These are phyloP conservation scores for Kwoniella sp. DNA, from an alignment of 768 basidiomycete species.

Conservation along the genomic window DNA sequence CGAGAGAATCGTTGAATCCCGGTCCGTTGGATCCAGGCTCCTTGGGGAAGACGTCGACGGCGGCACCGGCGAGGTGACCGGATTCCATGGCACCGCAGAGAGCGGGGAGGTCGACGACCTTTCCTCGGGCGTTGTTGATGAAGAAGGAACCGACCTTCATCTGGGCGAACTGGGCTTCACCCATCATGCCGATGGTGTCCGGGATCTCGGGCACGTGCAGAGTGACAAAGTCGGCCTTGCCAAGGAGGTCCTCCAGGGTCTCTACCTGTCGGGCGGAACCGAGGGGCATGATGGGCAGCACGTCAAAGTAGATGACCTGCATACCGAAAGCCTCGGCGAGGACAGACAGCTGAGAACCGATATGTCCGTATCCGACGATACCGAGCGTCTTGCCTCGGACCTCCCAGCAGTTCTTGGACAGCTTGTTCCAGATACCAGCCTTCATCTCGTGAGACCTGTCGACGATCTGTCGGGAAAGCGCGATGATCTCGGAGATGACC, in stretches of 20 bases:
- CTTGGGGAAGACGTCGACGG: slow-evolving; percentile 89
- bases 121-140: slow-evolving; percentile 96
- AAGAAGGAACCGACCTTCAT: slow-evolving; percentile 96
- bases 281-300: slow-evolving; percentile 94
- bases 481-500: slow-evolving; percentile 88
- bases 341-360: slow-evolving; percentile 93
- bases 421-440: slow-evolving; percentile 94
- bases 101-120: slow-evolving; percentile 90
- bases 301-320: slow-evolving; percentile 90
- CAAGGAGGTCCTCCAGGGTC: slow-evolving; percentile 66
- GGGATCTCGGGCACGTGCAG: slow-evolving; percentile 94
- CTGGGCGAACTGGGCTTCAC: slow-evolving; percentile 64
- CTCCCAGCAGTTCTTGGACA: slow-evolving; percentile 98
- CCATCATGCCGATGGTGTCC: slow-evolving; percentile 94
- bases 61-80: slow-evolving; percentile 84
- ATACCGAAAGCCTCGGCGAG: slow-evolving; percentile 95
- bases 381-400: slow-evolving; percentile 95
- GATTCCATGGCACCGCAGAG: slow-evolving; percentile 73
- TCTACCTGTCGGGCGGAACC: slow-evolving; percentile 90
- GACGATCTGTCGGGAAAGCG: slow-evolving; percentile 86
- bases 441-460: slow-evolving; percentile 85
- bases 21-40: slow-evolving; percentile 91
- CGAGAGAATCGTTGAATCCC: slow-evolving; percentile 78
- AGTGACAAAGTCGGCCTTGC: slow-evolving; percentile 84
- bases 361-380: slow-evolving; percentile 97